phyloP scores from a whole-genome alignment of 257 asterid genomes.

The Leptodermis oblonga region DNA sequence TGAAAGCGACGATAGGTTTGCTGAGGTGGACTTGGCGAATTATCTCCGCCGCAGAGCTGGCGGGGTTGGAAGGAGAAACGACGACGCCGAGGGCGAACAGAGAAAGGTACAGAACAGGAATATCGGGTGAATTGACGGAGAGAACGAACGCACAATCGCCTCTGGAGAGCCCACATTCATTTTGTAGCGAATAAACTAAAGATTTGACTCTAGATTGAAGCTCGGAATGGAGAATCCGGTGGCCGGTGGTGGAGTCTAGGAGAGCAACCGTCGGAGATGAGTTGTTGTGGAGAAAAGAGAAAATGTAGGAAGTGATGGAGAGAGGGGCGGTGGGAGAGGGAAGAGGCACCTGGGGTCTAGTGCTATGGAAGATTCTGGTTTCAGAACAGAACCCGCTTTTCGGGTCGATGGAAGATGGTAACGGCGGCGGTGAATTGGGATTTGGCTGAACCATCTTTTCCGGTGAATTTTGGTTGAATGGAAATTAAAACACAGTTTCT shows the following conservation, averaged over 20 bases:
- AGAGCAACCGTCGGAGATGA: conserved; percentile 4
- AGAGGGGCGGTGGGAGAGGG: conserved; percentile 5
- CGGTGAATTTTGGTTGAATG: neutral
- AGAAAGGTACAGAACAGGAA: conserved; percentile 15
- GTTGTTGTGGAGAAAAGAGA: conserved; percentile 12
- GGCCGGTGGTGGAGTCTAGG: conserved; percentile 8
- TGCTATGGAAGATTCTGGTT: conserved; percentile 9
- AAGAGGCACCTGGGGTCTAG: conserved; percentile 4
- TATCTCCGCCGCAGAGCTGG: conserved; percentile 11
- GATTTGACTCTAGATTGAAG: conserved; percentile 16
- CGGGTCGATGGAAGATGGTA: neutral
- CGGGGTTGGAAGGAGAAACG: conserved; percentile 18
- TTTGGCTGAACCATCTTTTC: neutral
- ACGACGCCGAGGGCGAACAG: conserved; percentile 17
- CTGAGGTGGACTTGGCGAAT: conserved; percentile 11
- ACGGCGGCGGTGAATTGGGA: neutral
- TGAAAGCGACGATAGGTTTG: conserved; percentile 13
- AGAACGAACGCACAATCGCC: conserved; percentile 20
- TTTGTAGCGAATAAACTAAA: conserved; percentile 11
- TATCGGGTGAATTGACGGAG: conserved; percentile 5
- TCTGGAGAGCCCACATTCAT: conserved; percentile 9
- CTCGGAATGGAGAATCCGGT: conserved; percentile 15
- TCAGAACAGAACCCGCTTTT: conserved; percentile 18
- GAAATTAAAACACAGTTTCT: no score
- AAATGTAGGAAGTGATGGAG: conserved; percentile 15